Base-by-base conservation (phyloP, 495 filamentous ascomycete species). In the Hyphodiscus hymeniophilus region DNA sequence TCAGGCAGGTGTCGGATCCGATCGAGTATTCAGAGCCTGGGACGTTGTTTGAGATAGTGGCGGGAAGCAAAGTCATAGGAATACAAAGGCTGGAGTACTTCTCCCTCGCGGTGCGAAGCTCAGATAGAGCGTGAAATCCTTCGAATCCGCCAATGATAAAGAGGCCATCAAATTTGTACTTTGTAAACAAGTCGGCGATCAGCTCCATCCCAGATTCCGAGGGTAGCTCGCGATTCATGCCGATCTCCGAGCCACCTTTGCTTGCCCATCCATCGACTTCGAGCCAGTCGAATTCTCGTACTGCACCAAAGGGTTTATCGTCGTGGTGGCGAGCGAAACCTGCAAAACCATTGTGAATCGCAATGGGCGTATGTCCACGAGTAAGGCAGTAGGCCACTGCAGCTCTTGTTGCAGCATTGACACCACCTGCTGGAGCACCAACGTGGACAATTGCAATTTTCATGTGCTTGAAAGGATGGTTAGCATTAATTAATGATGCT, bases 11-110 rank as follows among this genome's bases (percentile, higher is more conserved):
- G 63, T 99, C 94, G 41, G 86, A 94, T 15, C 94, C 94, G 38
- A 99, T 76, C 0, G 89, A 95, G 68, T 95, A 99, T 66, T 99
- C 94, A 12, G 89, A 95, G 7, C 94, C 94, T 0, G 92, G 94
- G 7, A 99, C 94, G 65, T 99, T 99, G 72, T 97, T 97, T 56
- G 84, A 90, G 61, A 99, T 89, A 21, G 94, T 99, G n/a, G 94
- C 94, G 15, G 94, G 94, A 12, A 97, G 72, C 20, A 95, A 74
- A 18, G 82, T 76, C 78, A 97, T 89, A 40, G 94, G 94, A 54
- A 99, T 97, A 62, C 86, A 86, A 55, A 99, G 86, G 4, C 87
- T 81, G 8, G 83, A 75, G 63, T 84, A 95, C 41, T 85, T 70
- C 8, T 79, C 74, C 44, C 89, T 74, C 3, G 84, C 90, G 65